Conservation (phyloP, 2,329 filamentous ascomycete species). For the Cordyceps farinosa region DNA sequence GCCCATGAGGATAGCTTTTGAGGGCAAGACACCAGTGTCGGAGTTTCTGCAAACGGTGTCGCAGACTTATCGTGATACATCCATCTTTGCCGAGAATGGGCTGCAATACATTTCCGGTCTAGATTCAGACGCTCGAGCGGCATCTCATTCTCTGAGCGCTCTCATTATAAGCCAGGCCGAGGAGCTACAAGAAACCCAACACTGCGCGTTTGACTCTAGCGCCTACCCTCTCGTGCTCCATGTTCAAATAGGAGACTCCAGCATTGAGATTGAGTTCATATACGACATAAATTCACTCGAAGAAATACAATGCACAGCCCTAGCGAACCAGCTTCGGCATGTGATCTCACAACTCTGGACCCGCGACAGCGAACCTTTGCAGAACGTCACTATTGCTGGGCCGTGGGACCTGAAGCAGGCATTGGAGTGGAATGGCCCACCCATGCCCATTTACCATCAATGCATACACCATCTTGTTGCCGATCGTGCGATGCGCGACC, state of each 20-base stretch:
- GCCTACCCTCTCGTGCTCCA: background rate
- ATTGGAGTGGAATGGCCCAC: background rate
- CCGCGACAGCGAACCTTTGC: background rate
- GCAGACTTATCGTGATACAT: background rate
- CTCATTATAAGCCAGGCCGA: background rate
- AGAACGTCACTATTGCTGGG: background rate
- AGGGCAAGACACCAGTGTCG: background rate
- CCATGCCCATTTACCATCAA: background rate
- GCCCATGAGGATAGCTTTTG: background rate
- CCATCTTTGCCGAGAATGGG: background rate
- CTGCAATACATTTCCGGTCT: background rate
- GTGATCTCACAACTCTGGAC: background rate
- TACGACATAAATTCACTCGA: background rate
- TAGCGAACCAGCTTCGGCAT: background rate
- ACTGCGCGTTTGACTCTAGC: background rate
- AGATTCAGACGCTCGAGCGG: background rate
- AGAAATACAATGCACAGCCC: background rate
- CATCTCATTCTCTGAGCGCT: background rate
- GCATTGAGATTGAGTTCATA: background rate
- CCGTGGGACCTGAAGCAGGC: constrained; percentile 6
- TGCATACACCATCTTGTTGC: constrained; percentile 1
- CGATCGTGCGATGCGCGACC: background rate
- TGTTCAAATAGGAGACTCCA: background rate
- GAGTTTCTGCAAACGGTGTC: background rate
- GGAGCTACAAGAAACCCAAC: background rate